These are phyloP conservation scores for Suillus discolor DNA, from an alignment of 768 basidiomycete species.

Conservation along the genomic window DNA sequence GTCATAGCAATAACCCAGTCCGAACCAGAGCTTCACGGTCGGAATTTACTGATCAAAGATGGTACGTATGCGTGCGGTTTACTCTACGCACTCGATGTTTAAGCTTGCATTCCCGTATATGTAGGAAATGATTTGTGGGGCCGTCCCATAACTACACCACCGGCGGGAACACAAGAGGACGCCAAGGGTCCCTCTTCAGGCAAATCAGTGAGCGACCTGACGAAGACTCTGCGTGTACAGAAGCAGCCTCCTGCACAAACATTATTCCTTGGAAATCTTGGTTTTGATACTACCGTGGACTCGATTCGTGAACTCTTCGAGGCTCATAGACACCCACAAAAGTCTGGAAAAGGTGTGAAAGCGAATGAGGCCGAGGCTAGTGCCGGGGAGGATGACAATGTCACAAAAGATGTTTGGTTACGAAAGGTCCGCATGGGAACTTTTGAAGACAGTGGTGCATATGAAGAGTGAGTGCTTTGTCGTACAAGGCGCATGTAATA, in stretches of 20 bases:
- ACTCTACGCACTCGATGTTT: conserved; percentile 12
- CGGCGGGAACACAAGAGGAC: conserved; percentile 34
- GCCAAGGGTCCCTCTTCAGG: conserved; percentile 31
- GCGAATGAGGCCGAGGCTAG: conserved; percentile 32
- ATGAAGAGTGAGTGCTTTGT: conserved; percentile 79
- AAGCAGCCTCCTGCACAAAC: conserved; percentile 85
- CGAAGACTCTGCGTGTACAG: conserved; percentile 71
- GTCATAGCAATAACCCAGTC: conserved; percentile 74
- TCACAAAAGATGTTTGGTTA: conserved; percentile 51
- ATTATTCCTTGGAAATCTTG: conserved; percentile 91
- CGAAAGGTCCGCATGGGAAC: conserved; percentile 91
- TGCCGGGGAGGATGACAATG: conserved; percentile 24
- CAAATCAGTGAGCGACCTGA: conserved; percentile 38
- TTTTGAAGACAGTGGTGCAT: conserved; percentile 92
- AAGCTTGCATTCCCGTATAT: background rate
- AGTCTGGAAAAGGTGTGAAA: conserved; percentile 35
- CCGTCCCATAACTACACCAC: conserved; percentile 53
- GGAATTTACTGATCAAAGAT: conserved; percentile 91
- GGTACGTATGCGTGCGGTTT: conserved; percentile 46
- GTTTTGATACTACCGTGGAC: conserved; percentile 85
- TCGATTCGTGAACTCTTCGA: conserved; percentile 75
- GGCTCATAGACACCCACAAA: conserved; percentile 50
- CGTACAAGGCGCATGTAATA: background rate
- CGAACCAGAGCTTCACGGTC: conserved; percentile 80
- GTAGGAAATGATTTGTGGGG: conserved; percentile 75